Conservation (phyloP, 345 rosid species). For the Gynandropsis gynandra region DNA sequence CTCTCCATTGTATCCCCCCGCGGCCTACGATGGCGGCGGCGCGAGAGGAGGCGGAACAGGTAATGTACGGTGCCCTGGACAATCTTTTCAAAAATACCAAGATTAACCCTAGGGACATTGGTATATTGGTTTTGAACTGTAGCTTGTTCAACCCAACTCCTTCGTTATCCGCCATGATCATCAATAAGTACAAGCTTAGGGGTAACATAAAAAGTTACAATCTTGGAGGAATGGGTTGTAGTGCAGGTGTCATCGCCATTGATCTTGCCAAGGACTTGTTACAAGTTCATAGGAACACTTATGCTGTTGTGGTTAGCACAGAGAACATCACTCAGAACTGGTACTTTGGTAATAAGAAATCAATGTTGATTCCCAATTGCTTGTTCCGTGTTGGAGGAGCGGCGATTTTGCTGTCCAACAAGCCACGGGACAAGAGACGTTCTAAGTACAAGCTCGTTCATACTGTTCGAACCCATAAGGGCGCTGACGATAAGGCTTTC, state of each 20-base stretch:
- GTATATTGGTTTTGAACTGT: slow-evolving; percentile 78
- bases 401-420: slow-evolving; percentile 65
- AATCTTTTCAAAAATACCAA: slow-evolving; percentile 58
- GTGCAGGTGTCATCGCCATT: slow-evolving; percentile 81
- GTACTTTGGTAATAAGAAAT: slow-evolving; percentile 88
- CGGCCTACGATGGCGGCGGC: slow-evolving; percentile 79
- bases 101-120: slow-evolving; percentile 74
- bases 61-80: slow-evolving; percentile 81
- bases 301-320: slow-evolving; percentile 81
- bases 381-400: slow-evolving; percentile 81
- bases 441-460: slow-evolving; percentile 84
- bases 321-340: slow-evolving; percentile 90
- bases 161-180: slow-evolving; percentile 80
- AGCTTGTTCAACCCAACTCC: slow-evolving; percentile 95
- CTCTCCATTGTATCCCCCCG: slow-evolving; percentile 70
- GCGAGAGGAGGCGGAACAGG: slow-evolving; percentile 86
- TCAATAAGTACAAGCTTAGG: slow-evolving; percentile 74
- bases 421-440: slow-evolving; percentile 38
- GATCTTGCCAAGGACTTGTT: slow-evolving; percentile 80
- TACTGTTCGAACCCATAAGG: slow-evolving; percentile 87
- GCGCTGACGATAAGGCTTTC: slow-evolving; percentile 78
- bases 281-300: slow-evolving; percentile 82
- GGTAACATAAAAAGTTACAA: slow-evolving; percentile 66
- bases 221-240: slow-evolving; percentile 91
- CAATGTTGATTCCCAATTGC: slow-evolving; percentile 87